Base-by-base conservation (phyloP, 2,329 filamentous ascomycete species). In the Elsinoe ampelina region DNA sequence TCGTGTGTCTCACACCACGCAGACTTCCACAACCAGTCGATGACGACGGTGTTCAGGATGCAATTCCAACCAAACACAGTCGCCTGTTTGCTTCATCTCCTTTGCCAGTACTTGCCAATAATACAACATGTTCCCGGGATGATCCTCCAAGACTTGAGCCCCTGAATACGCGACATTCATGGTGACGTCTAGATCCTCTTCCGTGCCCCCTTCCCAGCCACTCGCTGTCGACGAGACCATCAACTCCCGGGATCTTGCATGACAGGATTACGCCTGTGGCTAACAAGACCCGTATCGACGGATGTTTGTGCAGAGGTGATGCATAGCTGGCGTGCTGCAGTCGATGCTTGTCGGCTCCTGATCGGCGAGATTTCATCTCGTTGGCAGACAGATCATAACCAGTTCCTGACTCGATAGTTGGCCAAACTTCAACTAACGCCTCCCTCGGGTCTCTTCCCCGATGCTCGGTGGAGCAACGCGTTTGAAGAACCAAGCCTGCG, bases 361-460 rank as follows among this genome's bases (percentile, higher is more conserved):
- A 52, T 52, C 48, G 48, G 38, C 48, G 48, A 52, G 48, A 52
- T 52, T 39, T 39, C 32, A 52, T 52, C 48, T 52, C 48, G 26
- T 17, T 32, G 19, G 48, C 48, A 15, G 15, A 20, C 48, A 15
- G 48, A 52, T 52, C 48, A 52, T 52, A 39, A 36, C 48, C 48
- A 36, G 48, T 52, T 52, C 48, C 48, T 52, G 48, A 52, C 48
- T 52, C 48, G 48, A 52, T 52, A 20, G 48, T 52, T 52, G 48
- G 48, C 35, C 48, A 52, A 35, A 52, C 32, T 52, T 52, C 32
- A 35, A 35, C 48, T 52, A 52, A 52, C 48, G 48, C 35, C 35
- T 52, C 48, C 48, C 48, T 52, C 48, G 48, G 48, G 48, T 35
- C 48, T 52, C 48, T 52, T 52, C 48, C 48, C 48, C 48, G 48